Conservation (phyloP, 371 early-diverging fungal species). For the Phascolomyces articulosus region DNA sequence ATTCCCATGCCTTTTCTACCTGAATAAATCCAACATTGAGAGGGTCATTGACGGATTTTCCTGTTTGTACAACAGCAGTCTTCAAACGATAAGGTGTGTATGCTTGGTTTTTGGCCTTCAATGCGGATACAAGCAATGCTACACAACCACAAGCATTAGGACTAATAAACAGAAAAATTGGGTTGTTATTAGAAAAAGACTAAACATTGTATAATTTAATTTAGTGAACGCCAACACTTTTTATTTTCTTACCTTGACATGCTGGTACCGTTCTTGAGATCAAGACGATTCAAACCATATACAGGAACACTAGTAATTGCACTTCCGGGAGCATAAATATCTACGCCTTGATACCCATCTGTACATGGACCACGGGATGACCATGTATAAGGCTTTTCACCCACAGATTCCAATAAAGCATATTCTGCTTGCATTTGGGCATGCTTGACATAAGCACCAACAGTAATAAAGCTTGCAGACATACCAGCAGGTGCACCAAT, state of each 20-base stretch:
- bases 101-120: constrained; percentile 65
- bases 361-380: constrained; percentile 86
- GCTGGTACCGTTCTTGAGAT: constrained; percentile 92
- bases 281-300: constrained; percentile 75
- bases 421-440: constrained; percentile 90
- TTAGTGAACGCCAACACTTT: no score
- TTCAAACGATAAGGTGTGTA: constrained; percentile 87
- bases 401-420: constrained; percentile 73
- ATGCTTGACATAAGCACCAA: constrained; percentile 91
- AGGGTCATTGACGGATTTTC: constrained; percentile 78
- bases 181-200: no score
- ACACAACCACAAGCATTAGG: constrained; percentile 92
- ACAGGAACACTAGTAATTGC: constrained; percentile 94
- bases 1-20: constrained; percentile 86
- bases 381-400: constrained; percentile 89
- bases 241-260: constrained; percentile 64
- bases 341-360: constrained; percentile 86
- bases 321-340: constrained; percentile 91
- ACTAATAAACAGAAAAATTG: constrained; percentile 32
- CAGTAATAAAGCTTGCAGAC: constrained; percentile 75
- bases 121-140: constrained; percentile 79
- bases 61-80: constrained; percentile 76
- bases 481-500: constrained; percentile 90
- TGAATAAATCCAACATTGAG: constrained; percentile 85
- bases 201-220: no score